Conservation (phyloP, 2,329 filamentous ascomycete genomes). For the Epichloe aotearoae region DNA sequence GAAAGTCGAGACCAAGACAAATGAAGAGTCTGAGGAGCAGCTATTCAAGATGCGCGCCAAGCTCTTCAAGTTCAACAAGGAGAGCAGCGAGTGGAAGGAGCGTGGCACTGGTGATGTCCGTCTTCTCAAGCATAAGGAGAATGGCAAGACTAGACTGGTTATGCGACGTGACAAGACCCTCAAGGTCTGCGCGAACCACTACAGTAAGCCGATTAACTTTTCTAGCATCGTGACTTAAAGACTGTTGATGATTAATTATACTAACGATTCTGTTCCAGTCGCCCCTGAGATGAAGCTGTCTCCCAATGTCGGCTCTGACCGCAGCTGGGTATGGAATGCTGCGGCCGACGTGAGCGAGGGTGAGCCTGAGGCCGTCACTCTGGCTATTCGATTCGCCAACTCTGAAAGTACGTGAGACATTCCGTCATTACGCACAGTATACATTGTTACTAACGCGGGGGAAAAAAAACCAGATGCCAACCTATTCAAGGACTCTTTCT, state of each 20-base stretch:
- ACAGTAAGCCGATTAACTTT: slow-evolving; percentile 50
- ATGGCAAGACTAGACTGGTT: slow-evolving; percentile 90
- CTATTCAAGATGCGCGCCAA: slow-evolving; percentile 99
- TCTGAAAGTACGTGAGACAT: slow-evolving; percentile 65
- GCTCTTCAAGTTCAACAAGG: slow-evolving; percentile 95
- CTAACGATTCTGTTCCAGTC: slow-evolving; percentile 37
- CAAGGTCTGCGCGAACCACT: slow-evolving; percentile 99
- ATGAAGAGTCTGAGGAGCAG: slow-evolving; percentile 96
- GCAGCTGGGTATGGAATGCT: slow-evolving; percentile 99
- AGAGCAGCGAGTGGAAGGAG: slow-evolving; percentile 96
- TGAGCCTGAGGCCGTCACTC: slow-evolving; percentile 87
- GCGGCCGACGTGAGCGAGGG: slow-evolving; percentile 96
- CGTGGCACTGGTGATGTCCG: slow-evolving; percentile 92
- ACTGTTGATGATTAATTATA: neutral
- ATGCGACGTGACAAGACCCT: slow-evolving; percentile 99
- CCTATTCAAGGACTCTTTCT: slow-evolving; percentile 92
- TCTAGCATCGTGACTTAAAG: neutral
- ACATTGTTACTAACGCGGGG: neutral
- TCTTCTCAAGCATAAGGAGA: slow-evolving; percentile 97
- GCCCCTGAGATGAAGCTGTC: slow-evolving; percentile 98
- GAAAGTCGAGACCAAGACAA: slow-evolving; percentile 94
- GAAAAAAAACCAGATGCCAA: slow-evolving; percentile 59
- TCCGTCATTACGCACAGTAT: neutral
- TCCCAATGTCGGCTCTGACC: slow-evolving; percentile 94
- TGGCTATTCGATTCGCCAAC: slow-evolving; percentile 96